phyloP scores from a whole-genome alignment of 139 green algal species.

The Closterium sp. region DNA sequence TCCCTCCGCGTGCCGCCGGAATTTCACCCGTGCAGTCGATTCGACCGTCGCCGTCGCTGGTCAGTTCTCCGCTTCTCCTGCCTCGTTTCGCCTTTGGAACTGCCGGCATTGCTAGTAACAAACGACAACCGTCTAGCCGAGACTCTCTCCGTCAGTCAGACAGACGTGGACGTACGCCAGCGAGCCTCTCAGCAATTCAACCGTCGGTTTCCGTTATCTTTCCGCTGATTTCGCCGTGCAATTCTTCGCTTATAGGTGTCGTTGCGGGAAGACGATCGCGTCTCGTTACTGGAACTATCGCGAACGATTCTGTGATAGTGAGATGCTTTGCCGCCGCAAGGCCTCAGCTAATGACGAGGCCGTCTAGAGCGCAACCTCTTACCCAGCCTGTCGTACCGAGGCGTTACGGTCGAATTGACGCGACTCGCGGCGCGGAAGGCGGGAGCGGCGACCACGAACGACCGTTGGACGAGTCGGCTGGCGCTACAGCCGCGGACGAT shows the following conservation, averaged over 20 bases:
- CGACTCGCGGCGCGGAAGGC: not conserved
- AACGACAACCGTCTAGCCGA: not conserved
- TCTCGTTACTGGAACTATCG: not conserved
- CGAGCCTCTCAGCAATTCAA: not conserved
- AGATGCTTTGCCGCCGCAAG: not conserved
- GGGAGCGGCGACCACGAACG: not conserved
- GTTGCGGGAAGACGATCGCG: not conserved
- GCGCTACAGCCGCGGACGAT: not conserved
- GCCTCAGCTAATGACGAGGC: not conserved
- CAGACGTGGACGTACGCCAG: not conserved
- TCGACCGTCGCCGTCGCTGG: too few relatives aligned
- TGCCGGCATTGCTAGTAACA: too few relatives aligned
- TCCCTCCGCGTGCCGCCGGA: too few relatives aligned
- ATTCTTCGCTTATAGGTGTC: not conserved
- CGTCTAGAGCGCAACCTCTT: too few relatives aligned
- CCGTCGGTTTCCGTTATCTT: not conserved
- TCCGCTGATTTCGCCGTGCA: not conserved
- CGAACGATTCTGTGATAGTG: not conserved
- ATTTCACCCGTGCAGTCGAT: too few relatives aligned
- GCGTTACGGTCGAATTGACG: not conserved
- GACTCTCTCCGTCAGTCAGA: not conserved
- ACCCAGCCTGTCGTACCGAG: not conserved
- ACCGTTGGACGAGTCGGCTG: not conserved
- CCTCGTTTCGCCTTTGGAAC: too few relatives aligned
- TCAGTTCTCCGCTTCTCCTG: too few relatives aligned